Percentiles rank a stretch among this genome's conserved stretches.
Conservation (phyloP, 306 rosid genomes). For the Mimosa pudica region DNA sequence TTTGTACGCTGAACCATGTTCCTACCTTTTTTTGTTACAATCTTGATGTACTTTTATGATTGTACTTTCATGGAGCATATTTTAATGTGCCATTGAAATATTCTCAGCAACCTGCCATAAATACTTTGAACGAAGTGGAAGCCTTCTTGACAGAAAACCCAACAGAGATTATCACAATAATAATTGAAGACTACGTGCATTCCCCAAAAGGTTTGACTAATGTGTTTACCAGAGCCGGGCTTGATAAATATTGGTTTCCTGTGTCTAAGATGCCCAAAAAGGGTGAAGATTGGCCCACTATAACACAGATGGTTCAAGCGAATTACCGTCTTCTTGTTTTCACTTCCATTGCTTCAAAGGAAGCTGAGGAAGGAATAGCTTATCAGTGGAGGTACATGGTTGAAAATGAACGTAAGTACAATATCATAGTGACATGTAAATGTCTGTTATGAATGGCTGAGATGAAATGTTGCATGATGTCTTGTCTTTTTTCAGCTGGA, state of each 20-base stretch:
- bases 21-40: conserved; percentile 1
- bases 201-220: conserved; percentile 77
- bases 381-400: conserved; percentile 95
- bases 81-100: conserved; percentile 40
- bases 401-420: conserved; percentile 85
- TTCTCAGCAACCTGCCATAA: conserved; percentile 92
- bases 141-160: conserved; percentile 79
- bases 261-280: conserved; percentile 77
- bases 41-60: conserved; percentile 11
- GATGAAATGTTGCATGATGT: conserved; percentile 9
- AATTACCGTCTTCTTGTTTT: conserved; percentile 91
- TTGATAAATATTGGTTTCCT: conserved; percentile 88
- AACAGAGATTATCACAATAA: conserved; percentile 76
- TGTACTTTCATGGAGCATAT: conserved; percentile 21
- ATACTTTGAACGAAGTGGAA: conserved; percentile 88
- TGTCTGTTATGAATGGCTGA: conserved; percentile 15
- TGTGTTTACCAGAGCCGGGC: conserved; percentile 69
- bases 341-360: conserved; percentile 84
- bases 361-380: conserved; percentile 90
- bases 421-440: conserved; percentile 11
- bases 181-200: conserved; percentile 90
- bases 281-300: conserved; percentile 93
- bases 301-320: conserved; percentile 74
- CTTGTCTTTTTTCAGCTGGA: conserved; percentile 77
- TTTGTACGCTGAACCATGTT: conserved; percentile 61